Evolutionary conservation across 768 basidiomycete species (phyloP).

Genomic region (Lenzites betulinus): DNA sequence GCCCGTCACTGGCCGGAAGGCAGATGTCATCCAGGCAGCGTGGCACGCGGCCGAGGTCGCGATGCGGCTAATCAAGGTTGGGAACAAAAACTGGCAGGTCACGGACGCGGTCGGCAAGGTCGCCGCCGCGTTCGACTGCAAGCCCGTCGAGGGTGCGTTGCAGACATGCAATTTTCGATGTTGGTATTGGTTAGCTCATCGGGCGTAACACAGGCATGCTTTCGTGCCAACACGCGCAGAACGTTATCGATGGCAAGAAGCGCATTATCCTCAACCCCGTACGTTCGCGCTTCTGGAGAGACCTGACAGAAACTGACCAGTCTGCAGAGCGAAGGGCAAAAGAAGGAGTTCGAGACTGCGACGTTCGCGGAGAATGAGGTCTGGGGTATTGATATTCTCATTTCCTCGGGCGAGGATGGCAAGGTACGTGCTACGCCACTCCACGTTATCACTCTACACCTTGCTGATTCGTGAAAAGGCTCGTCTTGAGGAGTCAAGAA

Average conservation of each 20-base stretch:
- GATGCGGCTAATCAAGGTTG: slow-evolving; percentile 87
- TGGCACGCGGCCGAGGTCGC: slow-evolving; percentile 92
- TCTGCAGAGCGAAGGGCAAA: slow-evolving; percentile 63
- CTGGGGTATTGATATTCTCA: slow-evolving; percentile 90
- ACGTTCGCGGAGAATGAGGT: slow-evolving; percentile 94
- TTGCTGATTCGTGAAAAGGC: slow-evolving; percentile 53
- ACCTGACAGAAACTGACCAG: background rate
- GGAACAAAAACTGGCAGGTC: slow-evolving; percentile 93
- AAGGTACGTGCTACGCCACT: slow-evolving; percentile 55
- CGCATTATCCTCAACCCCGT: slow-evolving; percentile 87
- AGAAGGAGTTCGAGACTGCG: slow-evolving; percentile 79
- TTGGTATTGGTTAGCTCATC: slow-evolving; percentile 3
- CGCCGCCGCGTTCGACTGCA: slow-evolving; percentile 76
- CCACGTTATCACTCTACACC: slow-evolving; percentile 1
- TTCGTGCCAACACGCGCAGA: slow-evolving; percentile 92
- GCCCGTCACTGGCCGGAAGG: slow-evolving; percentile 83
- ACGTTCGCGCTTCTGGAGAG: background rate
- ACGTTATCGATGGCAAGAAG: slow-evolving; percentile 96
- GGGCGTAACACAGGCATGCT: slow-evolving; percentile 69
- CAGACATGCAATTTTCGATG: background rate
- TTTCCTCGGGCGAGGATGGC: slow-evolving; percentile 87
- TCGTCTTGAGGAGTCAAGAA: slow-evolving; percentile 84
- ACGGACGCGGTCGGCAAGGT: slow-evolving; percentile 83
- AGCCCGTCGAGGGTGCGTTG: slow-evolving; percentile 90
- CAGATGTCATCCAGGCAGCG: slow-evolving; percentile 93